Percentiles rank a stretch among this genome's conserved stretches.
phyloP scores from a whole-genome alignment of 768 basidiomycete genomes.

The Termitomyces sp. region DNA sequence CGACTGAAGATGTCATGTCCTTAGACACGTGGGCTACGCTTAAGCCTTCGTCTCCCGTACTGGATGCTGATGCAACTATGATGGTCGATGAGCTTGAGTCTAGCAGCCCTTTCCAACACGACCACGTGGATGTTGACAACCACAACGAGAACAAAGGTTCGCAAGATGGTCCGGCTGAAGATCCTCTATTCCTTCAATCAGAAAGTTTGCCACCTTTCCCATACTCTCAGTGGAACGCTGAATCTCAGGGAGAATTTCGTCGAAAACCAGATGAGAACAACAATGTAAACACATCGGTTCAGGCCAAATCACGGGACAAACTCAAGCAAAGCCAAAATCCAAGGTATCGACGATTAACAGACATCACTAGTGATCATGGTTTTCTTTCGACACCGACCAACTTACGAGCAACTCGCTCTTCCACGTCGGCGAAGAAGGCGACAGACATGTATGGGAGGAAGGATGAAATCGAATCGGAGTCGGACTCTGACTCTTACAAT shows the following conservation, averaged over 20 bases:
- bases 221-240: slow-evolving; percentile 41
- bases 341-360: slow-evolving; percentile 46
- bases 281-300: slow-evolving; percentile 29
- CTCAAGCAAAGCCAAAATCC: slow-evolving; percentile 10
- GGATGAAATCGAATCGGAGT: slow-evolving; percentile 29
- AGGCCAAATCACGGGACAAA: slow-evolving; percentile 10
- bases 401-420: slow-evolving; percentile 24
- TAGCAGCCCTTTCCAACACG: slow-evolving; percentile 14
- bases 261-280: slow-evolving; percentile 18
- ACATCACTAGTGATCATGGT: slow-evolving; percentile 41
- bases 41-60: slow-evolving; percentile 15
- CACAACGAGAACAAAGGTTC: slow-evolving; percentile 1
- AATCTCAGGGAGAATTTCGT: slow-evolving; percentile 4
- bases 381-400: slow-evolving; percentile 26
- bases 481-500: slow-evolving; percentile 42
- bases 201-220: slow-evolving; percentile 52
- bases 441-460: slow-evolving; percentile 35
- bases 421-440: slow-evolving; percentile 21
- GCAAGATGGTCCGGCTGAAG: slow-evolving; percentile 3
- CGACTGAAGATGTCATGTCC: slow-evolving; percentile 10
- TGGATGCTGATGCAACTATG: slow-evolving; percentile 16
- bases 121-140: slow-evolving; percentile 1
- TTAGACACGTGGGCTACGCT: slow-evolving; percentile 20
- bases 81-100: slow-evolving; percentile 23
- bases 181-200: slow-evolving; percentile 46